Evolutionary conservation across 495 filamentous ascomycete species (phyloP), one percentile per base, ranked within the genome.

Genomic region (Penicillium taxi): DNA sequence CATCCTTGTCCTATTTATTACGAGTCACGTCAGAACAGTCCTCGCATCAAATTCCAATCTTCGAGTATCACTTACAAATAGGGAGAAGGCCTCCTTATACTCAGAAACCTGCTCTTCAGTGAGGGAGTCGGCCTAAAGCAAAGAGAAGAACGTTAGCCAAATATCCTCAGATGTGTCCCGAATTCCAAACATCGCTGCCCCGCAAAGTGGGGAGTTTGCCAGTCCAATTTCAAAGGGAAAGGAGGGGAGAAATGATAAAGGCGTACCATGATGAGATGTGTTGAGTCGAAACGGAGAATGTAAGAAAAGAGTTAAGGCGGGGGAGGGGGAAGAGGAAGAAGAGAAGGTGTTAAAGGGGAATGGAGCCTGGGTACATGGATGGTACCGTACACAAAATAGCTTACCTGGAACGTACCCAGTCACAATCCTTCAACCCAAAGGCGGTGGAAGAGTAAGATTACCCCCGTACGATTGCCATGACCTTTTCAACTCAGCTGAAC

Each of bases 21-120:
- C 6, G 24, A 43, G 17, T 18, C 8, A 37, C 26, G 26, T 23
- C 23, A 13, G 24, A 15, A 27, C 17, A 32, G 25, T 41, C 26
- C 27, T 26, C 22, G n/a, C 8, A 9, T 43, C 55, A 25, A 56
- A 44, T 41, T 38, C 45, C 28, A 42, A 48, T 42, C 31, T 17
- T 19, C 12, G 7, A 8, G 13, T 23, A 24, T 17, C 13, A 88
- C 91, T 84, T 77, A 98, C 91, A 66, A 98, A 98, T 24, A 98
- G 82, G 62, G 91, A 98, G 74, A 98, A 98, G 30, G 91, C 91
- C 73, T 98, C 93, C 82, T 96, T 98, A 71, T 96, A 98, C 73
- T 98, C 91, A 61, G 90, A 95, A 53, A 98, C 90, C 77, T 98
- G 91, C 69, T 98, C 91, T 74, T 96, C 91, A 52, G 91, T 96